These are phyloP conservation scores for Lasiodiplodia hormozganensis DNA, from an alignment of 2,329 filamentous ascomycete genomes.

Conservation along the genomic window DNA sequence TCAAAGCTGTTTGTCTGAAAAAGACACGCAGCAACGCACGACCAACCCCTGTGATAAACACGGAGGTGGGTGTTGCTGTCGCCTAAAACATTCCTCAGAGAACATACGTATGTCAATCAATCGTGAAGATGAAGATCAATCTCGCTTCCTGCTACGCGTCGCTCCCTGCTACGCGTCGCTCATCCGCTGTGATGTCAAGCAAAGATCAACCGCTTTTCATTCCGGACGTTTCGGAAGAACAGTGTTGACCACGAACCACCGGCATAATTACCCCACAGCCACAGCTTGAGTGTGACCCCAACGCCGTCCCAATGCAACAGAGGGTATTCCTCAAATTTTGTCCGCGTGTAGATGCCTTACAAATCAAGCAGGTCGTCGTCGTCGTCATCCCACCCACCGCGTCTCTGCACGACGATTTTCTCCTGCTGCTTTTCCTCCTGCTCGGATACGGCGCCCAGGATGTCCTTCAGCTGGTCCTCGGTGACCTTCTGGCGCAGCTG, in stretches of 20 bases:
- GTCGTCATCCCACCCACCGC: conserved; percentile 80
- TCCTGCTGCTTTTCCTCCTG: conserved; percentile 69
- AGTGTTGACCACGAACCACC: background rate
- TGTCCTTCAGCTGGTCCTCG: conserved; percentile 90
- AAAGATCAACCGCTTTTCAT: conserved; percentile 19
- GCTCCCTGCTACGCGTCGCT: conserved; percentile 1
- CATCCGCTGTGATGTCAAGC: conserved; percentile 2
- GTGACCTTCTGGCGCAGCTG: conserved; percentile 88
- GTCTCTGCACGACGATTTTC: conserved; percentile 84
- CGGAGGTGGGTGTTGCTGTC: background rate
- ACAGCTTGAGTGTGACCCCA: conserved; percentile 7
- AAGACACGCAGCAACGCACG: conserved; percentile 13
- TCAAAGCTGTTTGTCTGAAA: background rate
- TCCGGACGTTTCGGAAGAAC: conserved; percentile 19
- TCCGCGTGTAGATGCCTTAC: conserved; percentile 30
- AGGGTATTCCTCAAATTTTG: conserved; percentile 18
- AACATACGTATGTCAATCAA: conserved; percentile 1
- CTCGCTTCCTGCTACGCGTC: conserved; percentile 19
- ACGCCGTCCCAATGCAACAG: conserved; percentile 29
- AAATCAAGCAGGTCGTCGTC: conserved; percentile 62
- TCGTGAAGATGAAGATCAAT: conserved; percentile 13
- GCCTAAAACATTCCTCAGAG: background rate
- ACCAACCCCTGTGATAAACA: background rate
- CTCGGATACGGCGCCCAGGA: conserved; percentile 84
- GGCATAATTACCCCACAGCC: conserved; percentile 9